Evolutionary conservation across 2,329 filamentous ascomycete species (phyloP).

Genomic region (Scopulariopsis brevicaulis): DNA sequence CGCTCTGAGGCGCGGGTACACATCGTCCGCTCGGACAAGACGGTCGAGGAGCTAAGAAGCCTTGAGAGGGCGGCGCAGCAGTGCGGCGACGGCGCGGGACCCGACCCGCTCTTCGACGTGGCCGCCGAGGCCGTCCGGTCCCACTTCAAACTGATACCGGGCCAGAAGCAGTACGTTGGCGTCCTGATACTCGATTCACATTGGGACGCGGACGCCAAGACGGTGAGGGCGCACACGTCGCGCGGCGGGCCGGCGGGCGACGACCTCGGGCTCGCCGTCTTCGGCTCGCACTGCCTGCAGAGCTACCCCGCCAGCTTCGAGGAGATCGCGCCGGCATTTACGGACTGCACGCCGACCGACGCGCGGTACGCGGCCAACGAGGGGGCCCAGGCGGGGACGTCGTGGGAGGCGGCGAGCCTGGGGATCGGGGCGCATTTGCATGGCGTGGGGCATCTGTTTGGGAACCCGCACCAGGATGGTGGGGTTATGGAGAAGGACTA

Average conservation of each 20-base stretch:
- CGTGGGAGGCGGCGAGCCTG: conserved; percentile 91
- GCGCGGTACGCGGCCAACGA: conserved; percentile 73
- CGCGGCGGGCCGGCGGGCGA: conserved; percentile 65
- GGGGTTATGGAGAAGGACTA: conserved; percentile 94
- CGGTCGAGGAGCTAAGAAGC: conserved; percentile 71
- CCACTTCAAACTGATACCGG: conserved; percentile 62
- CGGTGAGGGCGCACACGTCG: conserved; percentile 71
- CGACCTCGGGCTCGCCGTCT: conserved; percentile 72
- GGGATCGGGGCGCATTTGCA: conserved; percentile 90
- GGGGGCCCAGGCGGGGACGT: conserved; percentile 76
- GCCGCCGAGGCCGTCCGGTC: conserved; percentile 66
- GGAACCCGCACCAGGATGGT: conserved; percentile 77
- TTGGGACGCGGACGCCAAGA: conserved; percentile 64
- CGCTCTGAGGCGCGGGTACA: conserved; percentile 88
- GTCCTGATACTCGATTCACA: conserved; percentile 79
- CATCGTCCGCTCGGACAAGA: conserved; percentile 71
- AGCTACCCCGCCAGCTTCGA: conserved; percentile 85
- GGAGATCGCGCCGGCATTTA: conserved; percentile 80
- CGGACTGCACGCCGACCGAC: conserved; percentile 83
- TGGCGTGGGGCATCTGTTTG: conserved; percentile 82
- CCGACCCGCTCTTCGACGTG: conserved; percentile 65
- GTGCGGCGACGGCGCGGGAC: conserved; percentile 35
- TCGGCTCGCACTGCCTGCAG: conserved; percentile 84
- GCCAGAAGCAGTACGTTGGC: conserved; percentile 82
- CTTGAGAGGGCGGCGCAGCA: conserved; percentile 72